Evolutionary conservation across 2,329 filamentous ascomycete species (phyloP), one percentile per base, ranked within the genome.

Genomic region (Aphanoascus verrucosus): DNA sequence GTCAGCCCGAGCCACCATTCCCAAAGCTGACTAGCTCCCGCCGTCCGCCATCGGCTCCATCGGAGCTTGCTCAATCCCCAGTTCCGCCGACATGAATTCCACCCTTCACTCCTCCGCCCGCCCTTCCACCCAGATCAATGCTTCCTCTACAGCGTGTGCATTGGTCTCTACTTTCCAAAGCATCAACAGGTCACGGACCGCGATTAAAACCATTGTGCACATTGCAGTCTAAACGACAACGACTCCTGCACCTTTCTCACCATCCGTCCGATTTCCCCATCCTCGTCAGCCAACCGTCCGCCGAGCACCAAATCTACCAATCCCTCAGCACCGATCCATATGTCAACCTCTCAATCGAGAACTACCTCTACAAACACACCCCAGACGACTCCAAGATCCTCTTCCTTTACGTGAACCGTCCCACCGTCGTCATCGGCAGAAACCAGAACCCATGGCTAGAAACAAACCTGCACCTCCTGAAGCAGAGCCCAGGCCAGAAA

Each of bases 371-470:
- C 6, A 82, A 87, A 62, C 81, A 82, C 52, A 84, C 85, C 0
- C 79, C 83, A 1, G 74, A 81, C 5, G 79, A 85, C 56, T 88
- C 88, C 11, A 84, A 80, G 12, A 71, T 97, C 49, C 79, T 97
- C 1, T 86, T 97, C 54, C 79, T 96, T 49, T 98, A 97, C 72
- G 80, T 82, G 62, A 97, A 98, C 71, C 72, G 81, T 37, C 89
- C 91, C 0, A 89, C 87, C 66, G 79, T 98, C 56, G 84, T 98
- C 65, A 84, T 98, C 60, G 93, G 93, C 42, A 83, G 93, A 56
- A 98, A 98, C 68, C 93, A 98, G 73, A 98, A 98, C 67, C 93
- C 93, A 52, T 98, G 91, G 93, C 77, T 88, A 7, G 93, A 98
- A 72, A 83, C 88, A 57, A 87, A 94, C 65, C 77, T 96, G 14